Base-by-base conservation (phyloP, 805 yeast species). In the Nakazawaea peltata region DNA sequence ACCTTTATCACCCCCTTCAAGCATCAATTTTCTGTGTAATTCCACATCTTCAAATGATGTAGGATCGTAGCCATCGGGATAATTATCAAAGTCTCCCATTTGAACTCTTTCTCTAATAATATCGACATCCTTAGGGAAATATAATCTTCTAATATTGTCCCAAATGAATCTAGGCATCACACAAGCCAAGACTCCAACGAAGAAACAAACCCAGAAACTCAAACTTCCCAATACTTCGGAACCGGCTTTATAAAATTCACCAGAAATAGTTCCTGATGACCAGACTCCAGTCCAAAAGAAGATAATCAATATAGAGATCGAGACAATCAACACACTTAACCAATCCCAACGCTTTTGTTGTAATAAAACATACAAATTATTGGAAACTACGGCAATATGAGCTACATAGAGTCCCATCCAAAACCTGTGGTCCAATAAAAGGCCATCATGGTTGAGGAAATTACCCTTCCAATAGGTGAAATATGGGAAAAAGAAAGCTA, bases 341-440 rank as follows among this genome's bases (percentile, higher is more conserved):
- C 86, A 81, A 57, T 83, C 94, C 94, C 94, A 83, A 50, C 86
- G 68, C 50, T 71, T 71, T 51, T 80, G 84, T 46, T 78, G 86
- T 42, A 78, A 53, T 44, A 78, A 50, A 37, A 82, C 69, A 52
- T 78, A 81, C 3, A 71, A 41, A 49, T 83, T 78, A 59, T 88
- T 80, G 0, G 88, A 55, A 17, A 77, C 61, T 33, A 74, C 79
- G 3, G 87, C 69, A 47, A 81, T 78, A 19, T 77, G 63, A 1
- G 83, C 75, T 36, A 79, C 85, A 33, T 71, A 59, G 0, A 74
- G 63, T 51, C 92, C 94, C 41, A 83, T 68, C 67, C 74, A 72
- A 50, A 70, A 83, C 49, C 94, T 68, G 53, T 82, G 92, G 47
- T 79, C 86, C 26, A 79, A 45, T 4, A 65, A 62, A 46, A 77